Base-by-base conservation (phyloP, 208 protist genomes). In the Phytomonas sp. region DNA sequence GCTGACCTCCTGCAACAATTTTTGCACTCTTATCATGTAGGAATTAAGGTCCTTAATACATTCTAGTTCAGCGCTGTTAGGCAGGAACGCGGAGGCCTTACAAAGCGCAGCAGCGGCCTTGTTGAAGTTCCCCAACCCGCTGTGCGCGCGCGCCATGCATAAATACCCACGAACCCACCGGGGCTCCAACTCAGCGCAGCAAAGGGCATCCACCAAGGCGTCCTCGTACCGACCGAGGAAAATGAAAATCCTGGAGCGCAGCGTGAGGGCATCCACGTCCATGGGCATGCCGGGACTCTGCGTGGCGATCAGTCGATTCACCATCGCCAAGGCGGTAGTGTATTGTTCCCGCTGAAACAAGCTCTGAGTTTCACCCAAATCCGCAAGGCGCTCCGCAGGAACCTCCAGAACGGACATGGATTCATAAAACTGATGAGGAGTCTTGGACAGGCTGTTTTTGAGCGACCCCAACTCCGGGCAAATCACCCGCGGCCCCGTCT, bases 161-260 rank as follows among this genome's bases (percentile, higher is more conserved):
- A 94, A 70, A 66, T 87, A 85, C 23, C 83, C 86, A 29, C 78
- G 80, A 65, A 90, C 78, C 83, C 86, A 92, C 45, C 71, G 61
- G n/a, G 85, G 83, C 45, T 91, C 76, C 23, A 89, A 52, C 26
- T 63, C 32, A 34, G 83, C 77, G 42, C 76, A 78, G 49, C 77
- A 74, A 26, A 73, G 60, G 12, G 88, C 88, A 56, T 91, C 85
- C 16, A 56, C 71, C 29, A 91, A 71, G 8, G 85, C 88, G 29
- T 87, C 80, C 14, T 65, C 23, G 42, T 76, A 84, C 0, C 69
- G 70, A n/a, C 77, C 71, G 6, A 87, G 61, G 73, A 94, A 94
- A 40, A 94, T 45, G 59, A 76, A 83, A 32, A 83, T 65, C 26
- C 80, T 76, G n/a, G 85, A 91, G n/a, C 86, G 86, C 63, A 92